Evolutionary conservation across 2,329 filamentous ascomycete genomes (phyloP).

Genomic region (Aaosphaeria pasadenensis): DNA sequence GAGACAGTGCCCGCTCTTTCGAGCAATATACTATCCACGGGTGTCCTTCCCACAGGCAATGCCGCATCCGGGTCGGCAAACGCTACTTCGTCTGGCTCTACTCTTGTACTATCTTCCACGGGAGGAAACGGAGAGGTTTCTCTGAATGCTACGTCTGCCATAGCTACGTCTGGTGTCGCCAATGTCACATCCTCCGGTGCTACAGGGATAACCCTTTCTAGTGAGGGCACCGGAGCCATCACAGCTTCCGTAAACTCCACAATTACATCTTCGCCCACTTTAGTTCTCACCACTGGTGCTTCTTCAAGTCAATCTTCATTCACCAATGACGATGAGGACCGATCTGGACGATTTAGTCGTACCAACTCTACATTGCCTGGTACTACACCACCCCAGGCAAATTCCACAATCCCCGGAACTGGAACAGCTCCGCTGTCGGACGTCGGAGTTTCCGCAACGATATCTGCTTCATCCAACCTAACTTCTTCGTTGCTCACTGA

Average conservation of each 20-base stretch:
- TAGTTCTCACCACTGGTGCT: background rate
- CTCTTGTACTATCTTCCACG: background rate
- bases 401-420: background rate
- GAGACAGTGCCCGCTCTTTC: too few relatives aligned
- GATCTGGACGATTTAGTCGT: conserved; percentile 3
- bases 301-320: background rate
- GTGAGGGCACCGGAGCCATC: conserved; percentile 1
- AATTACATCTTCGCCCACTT: conserved; percentile 5
- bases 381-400: conserved; percentile 1
- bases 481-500: background rate
- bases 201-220: conserved; percentile 4
- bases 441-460: background rate
- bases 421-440: background rate
- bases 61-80: background rate
- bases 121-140: background rate
- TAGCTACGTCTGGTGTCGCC: conserved; percentile 3
- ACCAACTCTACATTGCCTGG: conserved; percentile 1
- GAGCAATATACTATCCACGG: background rate
- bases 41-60: background rate
- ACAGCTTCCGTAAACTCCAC: conserved; percentile 4
- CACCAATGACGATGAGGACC: background rate
- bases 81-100: background rate
- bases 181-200: conserved; percentile 5
- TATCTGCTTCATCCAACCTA: background rate
- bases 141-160: background rate